phyloP scores from a whole-genome alignment of 345 rosid genomes.

The Gossypium australe region DNA sequence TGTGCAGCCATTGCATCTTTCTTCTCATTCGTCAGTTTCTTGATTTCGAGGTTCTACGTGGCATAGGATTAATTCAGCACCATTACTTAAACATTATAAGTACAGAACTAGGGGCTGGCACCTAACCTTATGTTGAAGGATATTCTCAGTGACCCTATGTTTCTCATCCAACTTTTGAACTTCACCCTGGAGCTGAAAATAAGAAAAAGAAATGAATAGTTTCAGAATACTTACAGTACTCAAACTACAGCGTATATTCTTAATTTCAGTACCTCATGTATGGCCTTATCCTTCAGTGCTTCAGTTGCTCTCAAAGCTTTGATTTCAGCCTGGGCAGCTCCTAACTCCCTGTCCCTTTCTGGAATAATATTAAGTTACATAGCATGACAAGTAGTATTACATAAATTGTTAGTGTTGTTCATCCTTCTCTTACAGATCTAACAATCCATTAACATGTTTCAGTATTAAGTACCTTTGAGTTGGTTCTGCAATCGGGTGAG shows the following conservation, averaged over 20 bases:
- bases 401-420: neutral
- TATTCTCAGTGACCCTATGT: conserved; percentile 42
- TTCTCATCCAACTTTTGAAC: conserved; percentile 49
- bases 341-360: conserved; percentile 60
- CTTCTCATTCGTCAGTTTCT: conserved; percentile 53
- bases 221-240: neutral
- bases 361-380: conserved; percentile 13
- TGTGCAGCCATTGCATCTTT: conserved; percentile 89
- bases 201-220: neutral
- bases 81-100: neutral
- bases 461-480: conserved; percentile 46
- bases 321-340: conserved; percentile 51
- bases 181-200: conserved; percentile 48
- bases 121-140: conserved; percentile 53
- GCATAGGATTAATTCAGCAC: neutral
- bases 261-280: conserved; percentile 46
- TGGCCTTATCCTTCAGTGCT: conserved; percentile 58
- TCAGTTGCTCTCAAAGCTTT: conserved; percentile 65
- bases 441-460: conserved; percentile 1
- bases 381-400: neutral
- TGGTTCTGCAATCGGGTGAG: conserved; percentile 62
- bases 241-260: neutral
- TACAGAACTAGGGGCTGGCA: conserved; percentile 13
- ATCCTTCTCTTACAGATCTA: neutral
- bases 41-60: conserved; percentile 72